These are phyloP conservation scores for Aspergillus biplanus DNA, from an alignment of 495 filamentous ascomycete species.

Conservation along the genomic window DNA sequence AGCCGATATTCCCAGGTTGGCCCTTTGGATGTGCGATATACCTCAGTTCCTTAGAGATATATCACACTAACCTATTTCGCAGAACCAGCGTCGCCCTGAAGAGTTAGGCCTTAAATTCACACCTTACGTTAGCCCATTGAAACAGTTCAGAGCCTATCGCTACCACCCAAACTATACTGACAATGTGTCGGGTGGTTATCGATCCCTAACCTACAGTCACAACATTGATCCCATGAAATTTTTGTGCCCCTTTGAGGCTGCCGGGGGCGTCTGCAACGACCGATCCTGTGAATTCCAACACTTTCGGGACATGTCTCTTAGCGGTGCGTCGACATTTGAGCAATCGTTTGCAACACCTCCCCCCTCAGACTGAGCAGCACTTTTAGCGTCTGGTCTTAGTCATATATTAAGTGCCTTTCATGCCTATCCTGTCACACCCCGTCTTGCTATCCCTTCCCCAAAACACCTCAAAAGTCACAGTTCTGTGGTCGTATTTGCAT, in stretches of 20 bases:
- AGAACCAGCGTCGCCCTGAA: conserved; percentile 31
- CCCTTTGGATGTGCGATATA: conserved; percentile 43
- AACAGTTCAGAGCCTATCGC: conserved; percentile 82
- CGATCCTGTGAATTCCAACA: conserved; percentile 74
- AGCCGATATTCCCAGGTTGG: conserved; percentile 32
- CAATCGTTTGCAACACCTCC: conserved; percentile 36
- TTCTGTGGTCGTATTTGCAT: conserved; percentile 30
- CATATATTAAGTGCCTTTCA: conserved; percentile 17
- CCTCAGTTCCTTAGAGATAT: conserved; percentile 19
- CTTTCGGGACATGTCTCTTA: conserved; percentile 72
- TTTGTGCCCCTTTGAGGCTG: conserved; percentile 74
- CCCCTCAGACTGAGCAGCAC: conserved; percentile 20
- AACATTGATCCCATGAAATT: conserved; percentile 73
- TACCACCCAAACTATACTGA: conserved; percentile 78
- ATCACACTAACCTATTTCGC: conserved; percentile 19
- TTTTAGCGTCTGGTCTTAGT: conserved; percentile 20
- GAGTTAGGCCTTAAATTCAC: conserved; percentile 51
- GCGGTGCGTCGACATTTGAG: conserved; percentile 71
- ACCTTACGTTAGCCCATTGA: conserved; percentile 83
- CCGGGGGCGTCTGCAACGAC: conserved; percentile 78
- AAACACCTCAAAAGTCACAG: neutral
- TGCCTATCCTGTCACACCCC: conserved; percentile 8
- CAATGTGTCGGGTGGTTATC: conserved; percentile 72
- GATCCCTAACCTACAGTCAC: conserved; percentile 91
- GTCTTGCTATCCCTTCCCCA: neutral